phyloP scores from a whole-genome alignment of 1,139 yeast genomes.

The Zygoascus hellenicus region DNA sequence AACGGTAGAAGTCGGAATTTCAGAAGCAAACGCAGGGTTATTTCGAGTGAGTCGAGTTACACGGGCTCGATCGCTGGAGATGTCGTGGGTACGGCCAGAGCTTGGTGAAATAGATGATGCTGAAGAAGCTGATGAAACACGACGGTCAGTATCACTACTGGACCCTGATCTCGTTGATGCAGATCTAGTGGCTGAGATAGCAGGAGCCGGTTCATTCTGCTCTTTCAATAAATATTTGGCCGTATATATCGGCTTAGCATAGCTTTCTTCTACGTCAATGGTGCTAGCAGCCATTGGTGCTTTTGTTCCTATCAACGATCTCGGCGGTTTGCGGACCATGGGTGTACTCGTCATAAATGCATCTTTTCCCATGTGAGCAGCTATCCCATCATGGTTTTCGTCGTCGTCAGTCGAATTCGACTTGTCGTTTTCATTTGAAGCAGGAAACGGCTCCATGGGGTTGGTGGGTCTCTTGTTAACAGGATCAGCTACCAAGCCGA shows the following conservation, averaged over 20 bases:
- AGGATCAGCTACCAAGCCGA: no score
- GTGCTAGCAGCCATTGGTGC: background rate
- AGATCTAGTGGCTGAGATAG: background rate
- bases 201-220: background rate
- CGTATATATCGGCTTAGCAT: background rate
- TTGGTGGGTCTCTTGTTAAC: no score
- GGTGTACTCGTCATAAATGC: constrained; percentile 3
- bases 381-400: constrained; percentile 1
- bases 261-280: background rate
- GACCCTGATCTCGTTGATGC: background rate
- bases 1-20: background rate
- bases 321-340: constrained; percentile 1
- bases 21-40: background rate
- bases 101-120: background rate
- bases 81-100: background rate
- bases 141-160: background rate
- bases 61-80: constrained; percentile 1
- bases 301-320: background rate
- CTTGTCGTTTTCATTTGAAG: no score
- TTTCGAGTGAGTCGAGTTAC: background rate
- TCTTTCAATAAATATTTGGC: background rate
- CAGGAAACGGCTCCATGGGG: no score
- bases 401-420: background rate
- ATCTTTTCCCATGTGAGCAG: background rate
- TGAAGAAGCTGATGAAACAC: background rate